Conservation (phyloP, 2,329 filamentous ascomycete genomes). For the Aplosporella prunicola region DNA sequence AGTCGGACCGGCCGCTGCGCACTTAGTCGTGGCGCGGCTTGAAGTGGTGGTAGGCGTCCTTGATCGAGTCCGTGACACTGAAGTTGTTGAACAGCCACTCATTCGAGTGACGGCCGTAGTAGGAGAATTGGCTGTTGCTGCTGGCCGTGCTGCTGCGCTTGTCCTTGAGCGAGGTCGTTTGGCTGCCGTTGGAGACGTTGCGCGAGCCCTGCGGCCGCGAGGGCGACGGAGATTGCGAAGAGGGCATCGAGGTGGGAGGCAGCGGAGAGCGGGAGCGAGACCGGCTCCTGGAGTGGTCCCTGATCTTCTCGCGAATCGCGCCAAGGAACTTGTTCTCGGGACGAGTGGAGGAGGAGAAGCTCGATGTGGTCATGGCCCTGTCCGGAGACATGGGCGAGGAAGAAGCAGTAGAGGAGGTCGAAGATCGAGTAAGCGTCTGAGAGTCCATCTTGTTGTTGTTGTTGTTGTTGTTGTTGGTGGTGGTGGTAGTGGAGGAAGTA, state of each 20-base stretch:
- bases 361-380: slow-evolving; percentile 7
- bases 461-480: background rate
- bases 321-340: slow-evolving; percentile 27
- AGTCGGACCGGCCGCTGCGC: too few species aligned
- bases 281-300: slow-evolving; percentile 26
- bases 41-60: slow-evolving; percentile 14
- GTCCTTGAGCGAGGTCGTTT: slow-evolving; percentile 17
- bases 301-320: slow-evolving; percentile 24
- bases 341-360: slow-evolving; percentile 16
- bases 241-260: slow-evolving; percentile 13
- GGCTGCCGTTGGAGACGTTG: slow-evolving; percentile 18
- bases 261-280: slow-evolving; percentile 24
- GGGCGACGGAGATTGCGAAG: slow-evolving; percentile 13
- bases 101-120: slow-evolving; percentile 24
- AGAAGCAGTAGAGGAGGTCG: slow-evolving; percentile 3
- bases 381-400: slow-evolving; percentile 2
- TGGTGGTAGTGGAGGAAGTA: background rate
- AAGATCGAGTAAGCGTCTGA: slow-evolving; percentile 7
- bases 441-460: slow-evolving; percentile 1
- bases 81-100: slow-evolving; percentile 31
- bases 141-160: slow-evolving; percentile 21
- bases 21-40: too few species aligned
- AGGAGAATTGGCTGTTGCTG: slow-evolving; percentile 18
- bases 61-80: slow-evolving; percentile 28
- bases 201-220: slow-evolving; percentile 15